Evolutionary conservation across 352 stramenopile species (phyloP), one percentile per base, ranked within the genome.

Genomic region (Globisporangium irregulare): DNA sequence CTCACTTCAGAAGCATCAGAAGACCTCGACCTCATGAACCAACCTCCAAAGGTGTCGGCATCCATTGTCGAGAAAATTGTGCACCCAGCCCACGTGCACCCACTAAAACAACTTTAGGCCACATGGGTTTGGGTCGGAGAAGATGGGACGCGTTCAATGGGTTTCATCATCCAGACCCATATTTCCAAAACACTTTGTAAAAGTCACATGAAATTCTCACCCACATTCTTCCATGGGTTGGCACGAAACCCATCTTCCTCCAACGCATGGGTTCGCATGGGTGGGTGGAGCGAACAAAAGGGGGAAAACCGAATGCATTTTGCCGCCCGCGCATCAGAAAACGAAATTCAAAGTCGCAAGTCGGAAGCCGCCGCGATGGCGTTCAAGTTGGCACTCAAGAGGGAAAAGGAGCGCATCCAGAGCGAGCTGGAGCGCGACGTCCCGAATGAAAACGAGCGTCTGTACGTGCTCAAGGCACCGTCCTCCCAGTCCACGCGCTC

Each of bases 331-430:
- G 6, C 43, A 51, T 12, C 43, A 51, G 43, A 51, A 50, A n/a
- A 24, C 43, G 18, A 51, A 51, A 51, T 51, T 51, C 43, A 51
- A 51, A 51, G 43, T 51, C 15, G 41, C 38, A 46, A 50, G 41
- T 50, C 15, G 12, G 15, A 48, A 4, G 4, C 15, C 43, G 18
- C 41, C 14, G 43, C 43, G 18, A 51, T 51, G 43, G 18, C 43
- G 43, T 9, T 24, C 43, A 51, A 51, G 18, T 12, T 51, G 43
- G 43, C 56, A 12, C 34, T 48, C 58, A 64, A 64, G 41, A 38
- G 6, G 15, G 54, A 59, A 27, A 59, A 59, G 54, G 14, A 59
- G 54, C 54, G 54, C 54, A 59, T 59, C 54, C 54, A 59, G 27
- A 32, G 32, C 25, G 54, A 59, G 27, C 54, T 59, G 5, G 32